Evolutionary conservation across 1,139 yeast species (phyloP), one percentile per base, ranked within the genome.

Genomic region (Entelexis sorbosivorans): DNA sequence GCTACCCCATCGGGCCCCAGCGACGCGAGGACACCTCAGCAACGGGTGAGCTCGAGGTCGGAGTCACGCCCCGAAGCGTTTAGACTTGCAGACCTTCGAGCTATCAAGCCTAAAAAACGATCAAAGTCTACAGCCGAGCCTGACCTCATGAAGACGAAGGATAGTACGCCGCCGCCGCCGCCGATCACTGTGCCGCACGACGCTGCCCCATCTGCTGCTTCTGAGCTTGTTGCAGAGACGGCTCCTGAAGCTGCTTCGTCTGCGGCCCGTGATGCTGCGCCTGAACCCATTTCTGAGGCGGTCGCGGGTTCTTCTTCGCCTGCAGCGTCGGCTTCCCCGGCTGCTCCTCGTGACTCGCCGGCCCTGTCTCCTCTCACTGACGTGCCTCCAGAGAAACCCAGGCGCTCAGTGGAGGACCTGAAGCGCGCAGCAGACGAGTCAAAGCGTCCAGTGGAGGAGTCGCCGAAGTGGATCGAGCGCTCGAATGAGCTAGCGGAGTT

Each of bases 401-500:
- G 19, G 34, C 16, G 19, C 4, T 22, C 20, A 4, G 35, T 19
- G 2, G 42, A 26, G 22, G 43, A 26, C 17, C n/a, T n/a, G n/a
- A n/a, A n/a, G n/a, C n/a, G n/a, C n/a, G n/a, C 36, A 5, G 13
- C 31, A 2, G 29, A 22, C 16, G 32, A 38, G 24, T 5, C 38
- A 19, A 31, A 16, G 29, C 17, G 19, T 10, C 33, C 16, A 2
- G 29, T n/a, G 9, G 42, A 28, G n/a, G 44, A 28, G 6, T 17
- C 34, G 14, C 31, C 39, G 16, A 31, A 19, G 9, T 54, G 57
- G 57, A 47, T 32, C 3, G 57, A 47, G 29, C 45, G 57, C 5
- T 52, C 57, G 1, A 51, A 40, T n/a, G 54, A 53, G 39, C 55
- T 53, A 1, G 48, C 39, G 2, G 57, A 55, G 51, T 56, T 58